phyloP scores from a whole-genome alignment of 73 alveolate genomes.

The Effrenium voratum region DNA sequence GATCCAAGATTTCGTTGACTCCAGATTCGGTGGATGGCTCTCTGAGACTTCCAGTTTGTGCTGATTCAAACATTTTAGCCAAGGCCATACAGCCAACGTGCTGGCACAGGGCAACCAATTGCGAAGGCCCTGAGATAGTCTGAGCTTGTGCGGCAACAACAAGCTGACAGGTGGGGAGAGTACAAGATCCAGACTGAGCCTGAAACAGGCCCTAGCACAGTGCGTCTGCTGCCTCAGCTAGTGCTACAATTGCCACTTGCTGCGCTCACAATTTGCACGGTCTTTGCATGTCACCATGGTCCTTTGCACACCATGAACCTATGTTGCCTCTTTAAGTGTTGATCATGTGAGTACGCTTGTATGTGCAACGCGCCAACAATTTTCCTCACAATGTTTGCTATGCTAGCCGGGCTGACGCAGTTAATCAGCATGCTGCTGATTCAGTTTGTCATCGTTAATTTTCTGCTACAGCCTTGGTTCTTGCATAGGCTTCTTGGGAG shows the following conservation, averaged over 20 bases:
- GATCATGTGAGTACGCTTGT: no score
- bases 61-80: background rate
- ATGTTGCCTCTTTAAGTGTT: background rate
- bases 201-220: slow-evolving; percentile 59
- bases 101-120: slow-evolving; percentile 94
- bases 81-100: slow-evolving; percentile 95
- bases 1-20: background rate
- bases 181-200: slow-evolving; percentile 79
- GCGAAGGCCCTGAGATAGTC: background rate
- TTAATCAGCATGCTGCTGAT: no score
- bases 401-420: no score
- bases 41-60: background rate
- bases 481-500: no score
- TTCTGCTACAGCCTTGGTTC: no score
- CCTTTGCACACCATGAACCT: background rate
- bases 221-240: slow-evolving; percentile 13
- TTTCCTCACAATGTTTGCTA: no score
- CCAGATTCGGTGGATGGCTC: background rate
- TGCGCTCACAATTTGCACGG: no score
- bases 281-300: no score
- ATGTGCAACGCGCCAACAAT: no score
- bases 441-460: no score
- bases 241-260: background rate
- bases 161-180: slow-evolving; percentile 54
- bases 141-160: background rate